Conservation (phyloP, 805 yeast species). For the Kregervanrija delftensis region DNA sequence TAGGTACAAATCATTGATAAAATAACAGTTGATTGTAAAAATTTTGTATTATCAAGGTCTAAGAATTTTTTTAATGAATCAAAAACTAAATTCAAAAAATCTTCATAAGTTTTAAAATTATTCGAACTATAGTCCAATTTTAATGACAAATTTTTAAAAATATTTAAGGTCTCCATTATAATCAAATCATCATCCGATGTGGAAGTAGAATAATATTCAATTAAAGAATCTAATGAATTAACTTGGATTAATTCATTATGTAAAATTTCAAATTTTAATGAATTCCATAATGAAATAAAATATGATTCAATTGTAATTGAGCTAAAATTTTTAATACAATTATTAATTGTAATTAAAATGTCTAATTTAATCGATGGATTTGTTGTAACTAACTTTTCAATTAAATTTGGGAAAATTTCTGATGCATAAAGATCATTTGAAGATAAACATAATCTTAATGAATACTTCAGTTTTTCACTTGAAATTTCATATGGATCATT, state of each 20-base stretch:
- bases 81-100: slow-evolving; percentile 22
- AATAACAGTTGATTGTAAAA: slow-evolving; percentile 56
- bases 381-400: slow-evolving; percentile 67
- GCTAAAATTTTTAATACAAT: slow-evolving; percentile 49
- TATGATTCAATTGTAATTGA: slow-evolving; percentile 41
- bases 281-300: slow-evolving; percentile 80
- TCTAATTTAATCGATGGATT: slow-evolving; percentile 77
- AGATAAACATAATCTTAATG: slow-evolving; percentile 56
- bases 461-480: slow-evolving; percentile 58
- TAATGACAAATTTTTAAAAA: slow-evolving; percentile 38
- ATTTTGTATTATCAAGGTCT: slow-evolving; percentile 44
- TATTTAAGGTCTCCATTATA: slow-evolving; percentile 35
- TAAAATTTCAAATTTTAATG: slow-evolving; percentile 80
- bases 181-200: slow-evolving; percentile 27
- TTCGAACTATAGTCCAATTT: slow-evolving; percentile 15
- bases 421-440: slow-evolving; percentile 57
- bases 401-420: slow-evolving; percentile 68
- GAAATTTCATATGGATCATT: slow-evolving; percentile 85
- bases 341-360: slow-evolving; percentile 53
- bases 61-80: slow-evolving; percentile 37
- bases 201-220: slow-evolving; percentile 25
- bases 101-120: slow-evolving; percentile 3
- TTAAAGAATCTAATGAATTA: slow-evolving; percentile 20
- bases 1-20: slow-evolving; percentile 50
- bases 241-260: slow-evolving; percentile 52